Percentiles rank a stretch among this genome's conserved stretches.
These are phyloP conservation scores for Eucalyptus polyanthemos DNA, from an alignment of 345 rosid species.

Conservation along the genomic window DNA sequence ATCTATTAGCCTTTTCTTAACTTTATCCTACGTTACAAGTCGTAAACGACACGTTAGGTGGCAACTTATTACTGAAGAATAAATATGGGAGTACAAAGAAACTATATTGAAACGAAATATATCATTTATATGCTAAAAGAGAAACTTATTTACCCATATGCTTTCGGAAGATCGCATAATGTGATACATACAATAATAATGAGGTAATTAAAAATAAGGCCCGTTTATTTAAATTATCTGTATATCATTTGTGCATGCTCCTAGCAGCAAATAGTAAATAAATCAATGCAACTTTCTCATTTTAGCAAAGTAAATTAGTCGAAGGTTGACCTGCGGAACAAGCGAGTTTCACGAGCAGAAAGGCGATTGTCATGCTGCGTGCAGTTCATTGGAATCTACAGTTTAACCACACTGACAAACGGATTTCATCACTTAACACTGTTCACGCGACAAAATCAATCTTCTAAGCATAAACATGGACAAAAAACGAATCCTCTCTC, in stretches of 20 bases:
- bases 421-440: background rate
- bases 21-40: background rate
- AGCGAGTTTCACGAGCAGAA: background rate
- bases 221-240: background rate
- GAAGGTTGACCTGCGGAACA: background rate
- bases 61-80: background rate
- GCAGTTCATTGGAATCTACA: background rate
- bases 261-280: background rate
- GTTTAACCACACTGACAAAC: background rate
- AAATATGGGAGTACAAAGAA: background rate
- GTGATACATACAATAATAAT: background rate
- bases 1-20: background rate
- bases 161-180: background rate
- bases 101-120: background rate
- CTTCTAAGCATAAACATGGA: background rate
- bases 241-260: background rate
- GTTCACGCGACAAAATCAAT: background rate
- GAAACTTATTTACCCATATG: background rate
- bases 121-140: background rate
- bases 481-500: background rate
- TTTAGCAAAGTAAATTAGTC: background rate
- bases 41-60: slow-evolving; percentile 20
- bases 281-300: background rate
- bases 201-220: background rate
- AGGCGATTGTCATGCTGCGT: background rate